Percentiles rank a stretch among this genome's conserved stretches.
Conservation (phyloP, 1,284 basidiomycete genomes). For the Dichomitus squalens region DNA sequence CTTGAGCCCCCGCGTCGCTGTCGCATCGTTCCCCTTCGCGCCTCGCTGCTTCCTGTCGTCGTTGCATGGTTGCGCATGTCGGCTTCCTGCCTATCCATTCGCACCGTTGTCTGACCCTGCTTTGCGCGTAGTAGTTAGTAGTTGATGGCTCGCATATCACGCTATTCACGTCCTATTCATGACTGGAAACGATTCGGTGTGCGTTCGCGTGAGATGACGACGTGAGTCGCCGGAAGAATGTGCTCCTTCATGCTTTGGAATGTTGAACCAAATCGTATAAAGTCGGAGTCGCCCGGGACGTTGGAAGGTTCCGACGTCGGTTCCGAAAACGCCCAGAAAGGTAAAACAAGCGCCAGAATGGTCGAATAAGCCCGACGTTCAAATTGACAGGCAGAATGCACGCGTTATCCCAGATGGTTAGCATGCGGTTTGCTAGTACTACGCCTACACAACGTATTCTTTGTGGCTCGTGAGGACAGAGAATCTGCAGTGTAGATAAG, state of each 20-base stretch:
- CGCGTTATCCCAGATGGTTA: not conserved
- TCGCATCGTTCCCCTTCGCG: conserved; percentile 9
- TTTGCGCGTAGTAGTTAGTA: conserved; percentile 22
- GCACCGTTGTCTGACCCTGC: conserved; percentile 3
- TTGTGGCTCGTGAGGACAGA: not conserved
- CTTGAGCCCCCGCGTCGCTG: not conserved
- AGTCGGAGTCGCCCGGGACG: too few species aligned
- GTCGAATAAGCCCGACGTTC: too few species aligned
- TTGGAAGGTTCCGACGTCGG: too few species aligned
- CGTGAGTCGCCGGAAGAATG: too few species aligned
- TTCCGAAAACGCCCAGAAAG: not conserved
- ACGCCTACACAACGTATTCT: too few species aligned
- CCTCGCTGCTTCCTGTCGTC: conserved; percentile 5
- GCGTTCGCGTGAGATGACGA: not conserved
- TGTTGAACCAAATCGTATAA: too few species aligned
- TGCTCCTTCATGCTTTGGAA: too few species aligned
- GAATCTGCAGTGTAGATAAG: not conserved
- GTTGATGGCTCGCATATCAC: conserved; percentile 25
- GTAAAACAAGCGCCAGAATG: not conserved
- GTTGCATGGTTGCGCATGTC: conserved; percentile 16
- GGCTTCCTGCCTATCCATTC: conserved; percentile 1
- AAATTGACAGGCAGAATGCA: too few species aligned
- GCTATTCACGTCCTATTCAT: conserved; percentile 25
- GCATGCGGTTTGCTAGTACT: not conserved
- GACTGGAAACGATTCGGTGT: conserved; percentile 10